These are phyloP conservation scores for Tylopilus sp. DNA, from an alignment of 1,284 basidiomycete genomes.

Conservation along the genomic window DNA sequence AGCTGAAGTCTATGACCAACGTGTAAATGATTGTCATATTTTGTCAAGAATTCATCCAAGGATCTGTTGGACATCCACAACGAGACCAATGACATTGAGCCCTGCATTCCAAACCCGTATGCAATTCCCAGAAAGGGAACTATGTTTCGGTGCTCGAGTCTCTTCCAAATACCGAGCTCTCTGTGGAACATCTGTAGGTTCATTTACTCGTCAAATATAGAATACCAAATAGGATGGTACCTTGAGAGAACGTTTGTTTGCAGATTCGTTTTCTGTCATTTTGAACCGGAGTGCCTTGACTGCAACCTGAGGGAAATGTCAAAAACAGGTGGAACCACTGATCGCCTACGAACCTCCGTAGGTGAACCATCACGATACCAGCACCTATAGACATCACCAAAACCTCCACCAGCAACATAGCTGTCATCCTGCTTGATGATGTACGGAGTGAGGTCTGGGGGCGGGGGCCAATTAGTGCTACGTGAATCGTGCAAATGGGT, in stretches of 20 bases:
- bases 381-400: no score
- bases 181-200: slow-evolving; percentile 6
- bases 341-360: no score
- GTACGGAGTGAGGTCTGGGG: no score
- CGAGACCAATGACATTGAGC: slow-evolving; percentile 25
- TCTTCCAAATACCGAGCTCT: slow-evolving; percentile 25
- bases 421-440: not conserved
- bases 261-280: not conserved
- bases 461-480: no score
- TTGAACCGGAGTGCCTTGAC: no score
- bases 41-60: not conserved
- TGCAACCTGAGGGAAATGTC: not conserved
- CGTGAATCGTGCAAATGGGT: no score
- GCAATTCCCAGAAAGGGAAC: no score
- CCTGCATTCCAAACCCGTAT: slow-evolving; percentile 23
- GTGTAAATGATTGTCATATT: not conserved
- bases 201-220: no score
- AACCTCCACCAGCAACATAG: not conserved
- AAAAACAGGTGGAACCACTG: no score
- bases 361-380: no score
- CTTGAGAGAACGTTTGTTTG: not conserved
- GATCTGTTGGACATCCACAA: slow-evolving; percentile 29
- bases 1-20: no score
- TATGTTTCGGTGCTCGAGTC: no score
- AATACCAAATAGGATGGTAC: not conserved